These are phyloP conservation scores for Penstemon barbatus DNA, from an alignment of 257 asterid genomes.

Conservation along the genomic window DNA sequence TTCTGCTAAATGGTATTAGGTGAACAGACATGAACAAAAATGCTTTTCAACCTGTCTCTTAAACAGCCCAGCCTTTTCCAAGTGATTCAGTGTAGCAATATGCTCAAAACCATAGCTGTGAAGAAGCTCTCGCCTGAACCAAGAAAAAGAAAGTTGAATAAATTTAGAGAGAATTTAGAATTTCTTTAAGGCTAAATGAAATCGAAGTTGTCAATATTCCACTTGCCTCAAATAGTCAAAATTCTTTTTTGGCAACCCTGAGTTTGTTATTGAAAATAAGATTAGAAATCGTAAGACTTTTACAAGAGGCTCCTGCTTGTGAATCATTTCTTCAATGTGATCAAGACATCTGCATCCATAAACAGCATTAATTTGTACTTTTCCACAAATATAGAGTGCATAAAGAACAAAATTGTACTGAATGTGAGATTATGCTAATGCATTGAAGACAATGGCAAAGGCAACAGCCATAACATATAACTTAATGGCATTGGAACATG, in stretches of 20 bases:
- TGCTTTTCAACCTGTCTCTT: slow-evolving; percentile 71
- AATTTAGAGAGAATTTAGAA: not conserved
- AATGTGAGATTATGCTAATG: slow-evolving; percentile 8
- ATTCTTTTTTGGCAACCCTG: slow-evolving; percentile 81
- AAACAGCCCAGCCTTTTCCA: slow-evolving; percentile 92
- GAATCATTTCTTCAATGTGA: slow-evolving; percentile 91
- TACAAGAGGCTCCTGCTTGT: slow-evolving; percentile 86
- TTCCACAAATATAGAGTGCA: slow-evolving; percentile 11
- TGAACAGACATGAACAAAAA: slow-evolving; percentile 16
- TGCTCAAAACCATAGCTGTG: slow-evolving; percentile 99
- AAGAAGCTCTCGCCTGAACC: slow-evolving; percentile 86
- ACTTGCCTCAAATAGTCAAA: slow-evolving; percentile 92
- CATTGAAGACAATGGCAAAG: not conserved
- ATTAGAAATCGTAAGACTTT: slow-evolving; percentile 78
- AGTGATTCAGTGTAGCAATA: slow-evolving; percentile 76
- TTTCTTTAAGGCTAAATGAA: not conserved
- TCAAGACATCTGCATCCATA: slow-evolving; percentile 76
- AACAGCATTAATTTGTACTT: slow-evolving; percentile 23
- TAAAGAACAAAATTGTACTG: not conserved
- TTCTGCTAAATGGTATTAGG: slow-evolving; percentile 20
- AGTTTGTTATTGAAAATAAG: slow-evolving; percentile 83
- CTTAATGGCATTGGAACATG: slow-evolving; percentile 9
- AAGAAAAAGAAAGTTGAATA: slow-evolving; percentile 25
- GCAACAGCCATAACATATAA: not conserved
- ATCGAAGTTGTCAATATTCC: not conserved